Percentiles rank a stretch among this genome's conserved stretches.
These are phyloP conservation scores for Citrus maxima DNA, from an alignment of 345 rosid genomes.

Conservation along the genomic window DNA sequence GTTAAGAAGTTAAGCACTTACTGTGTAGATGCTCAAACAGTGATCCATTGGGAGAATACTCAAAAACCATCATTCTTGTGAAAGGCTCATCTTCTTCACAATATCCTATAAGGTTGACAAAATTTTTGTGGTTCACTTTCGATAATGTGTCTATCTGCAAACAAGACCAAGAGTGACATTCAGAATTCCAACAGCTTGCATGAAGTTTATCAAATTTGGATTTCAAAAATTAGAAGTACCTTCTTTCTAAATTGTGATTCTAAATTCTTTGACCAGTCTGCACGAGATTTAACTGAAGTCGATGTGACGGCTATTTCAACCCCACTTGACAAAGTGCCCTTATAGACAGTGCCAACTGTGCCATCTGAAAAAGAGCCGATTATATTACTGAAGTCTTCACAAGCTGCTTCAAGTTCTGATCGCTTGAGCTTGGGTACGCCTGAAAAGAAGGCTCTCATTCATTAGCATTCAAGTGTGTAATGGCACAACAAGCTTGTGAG, in stretches of 20 bases:
- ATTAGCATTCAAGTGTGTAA: neutral
- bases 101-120: slow-evolving; percentile 78
- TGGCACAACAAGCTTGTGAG: neutral
- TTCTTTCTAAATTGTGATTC: slow-evolving; percentile 72
- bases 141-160: slow-evolving; percentile 76
- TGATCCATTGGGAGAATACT: slow-evolving; percentile 95
- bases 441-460: slow-evolving; percentile 28
- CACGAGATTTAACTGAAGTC: slow-evolving; percentile 37
- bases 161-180: slow-evolving; percentile 9
- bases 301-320: slow-evolving; percentile 88
- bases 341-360: slow-evolving; percentile 65
- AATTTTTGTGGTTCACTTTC: slow-evolving; percentile 87
- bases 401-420: slow-evolving; percentile 83
- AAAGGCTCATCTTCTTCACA: slow-evolving; percentile 86
- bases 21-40: slow-evolving; percentile 92
- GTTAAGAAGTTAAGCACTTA: slow-evolving; percentile 32
- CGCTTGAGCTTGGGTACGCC: slow-evolving; percentile 81
- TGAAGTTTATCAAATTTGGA: neutral
- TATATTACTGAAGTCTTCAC: slow-evolving; percentile 96
- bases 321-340: slow-evolving; percentile 90
- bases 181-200: neutral
- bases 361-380: slow-evolving; percentile 72
- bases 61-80: slow-evolving; percentile 88
- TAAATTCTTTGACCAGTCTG: slow-evolving; percentile 64
- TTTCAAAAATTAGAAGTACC: slow-evolving; percentile 38